Evolutionary conservation across 805 yeast species (phyloP).

Genomic region (Metschnikowia vanudenii): DNA sequence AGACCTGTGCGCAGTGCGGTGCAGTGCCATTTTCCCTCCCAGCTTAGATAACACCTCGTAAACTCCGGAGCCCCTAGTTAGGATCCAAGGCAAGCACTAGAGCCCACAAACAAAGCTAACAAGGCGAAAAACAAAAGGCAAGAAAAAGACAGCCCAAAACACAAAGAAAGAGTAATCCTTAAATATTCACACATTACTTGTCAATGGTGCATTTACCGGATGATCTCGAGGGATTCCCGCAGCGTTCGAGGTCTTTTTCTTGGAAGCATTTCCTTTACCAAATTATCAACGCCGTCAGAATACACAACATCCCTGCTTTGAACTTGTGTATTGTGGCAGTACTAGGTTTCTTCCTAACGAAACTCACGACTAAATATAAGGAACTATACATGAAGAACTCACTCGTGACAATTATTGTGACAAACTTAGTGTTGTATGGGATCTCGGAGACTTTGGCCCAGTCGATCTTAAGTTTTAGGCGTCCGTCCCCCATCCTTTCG

Average conservation of each 20-base stretch:
- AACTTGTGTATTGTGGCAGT: constrained; percentile 53
- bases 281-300: constrained; percentile 32
- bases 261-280: constrained; percentile 9
- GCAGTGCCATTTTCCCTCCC: no score
- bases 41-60: no score
- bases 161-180: no score
- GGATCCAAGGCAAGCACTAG: no score
- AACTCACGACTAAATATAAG: constrained; percentile 57
- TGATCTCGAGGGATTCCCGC: constrained; percentile 5
- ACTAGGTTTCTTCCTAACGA: constrained; percentile 49
- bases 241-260: neutral
- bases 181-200: no score
- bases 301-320: constrained; percentile 53
- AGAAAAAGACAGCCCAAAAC: no score
- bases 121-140: no score
- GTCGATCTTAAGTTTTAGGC: constrained; percentile 43
- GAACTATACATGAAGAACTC: constrained; percentile 62
- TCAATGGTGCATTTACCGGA: constrained; percentile 8
- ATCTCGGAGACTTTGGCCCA: constrained; percentile 93
- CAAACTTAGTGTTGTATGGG: constrained; percentile 80
- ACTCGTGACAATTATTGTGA: constrained; percentile 71
- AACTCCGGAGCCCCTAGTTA: no score
- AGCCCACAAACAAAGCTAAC: neutral
- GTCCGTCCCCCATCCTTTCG: constrained; percentile 7
- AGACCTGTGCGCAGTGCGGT: no score